Evolutionary conservation across 108 stramenopile genomes (phyloP), one percentile per base, ranked within the genome.

Genomic region (Nannochloropsis oceanica): DNA sequence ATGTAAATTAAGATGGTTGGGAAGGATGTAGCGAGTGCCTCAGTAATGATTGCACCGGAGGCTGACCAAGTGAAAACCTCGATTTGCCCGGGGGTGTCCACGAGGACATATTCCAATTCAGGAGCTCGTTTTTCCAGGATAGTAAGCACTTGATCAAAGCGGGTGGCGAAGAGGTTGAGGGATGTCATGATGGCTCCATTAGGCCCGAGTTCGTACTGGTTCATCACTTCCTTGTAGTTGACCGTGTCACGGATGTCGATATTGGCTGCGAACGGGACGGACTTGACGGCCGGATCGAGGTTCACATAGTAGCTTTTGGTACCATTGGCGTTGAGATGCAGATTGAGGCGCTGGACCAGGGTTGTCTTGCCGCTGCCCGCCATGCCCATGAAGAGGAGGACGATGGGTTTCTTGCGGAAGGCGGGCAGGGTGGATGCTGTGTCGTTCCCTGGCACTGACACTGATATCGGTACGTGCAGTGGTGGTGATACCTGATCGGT

Each of bases 21-120:
- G 91, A 98, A 96, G 20, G 97, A 87, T 24, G 94, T 90, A 13
- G 97, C 96, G 10, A 99, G 92, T 10, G 95, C 91, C 82, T 97
- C 96, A 27, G 95, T 94, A 46, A 98, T 92, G 83, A 99, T 97
- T 73, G 92, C 84, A 27, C 99, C 99, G 13, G 96, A 97, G 8
- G 99, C 99, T 44, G 94, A 95, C 99, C 99, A 99, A 2, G 97
- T 97, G 93, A 99, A 99, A 43, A 95, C 95, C 92, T 99, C 99
- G 85, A 99, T 99, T 92, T 99, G 98, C 26, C 99, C 99, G 20
- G 98, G 98, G 13, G 98, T 99, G 90, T 99, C 98, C 43, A 99
- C 93, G 42, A 99, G 89, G 42, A 97, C 92, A 90, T 95, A 96
- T 81, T 85, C 83, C 18, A 79, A 81, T 26, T 89, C 85, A 44